phyloP scores from a whole-genome alignment of 2,329 filamentous ascomycete genomes.

The Teratosphaeria epicoccoides region DNA sequence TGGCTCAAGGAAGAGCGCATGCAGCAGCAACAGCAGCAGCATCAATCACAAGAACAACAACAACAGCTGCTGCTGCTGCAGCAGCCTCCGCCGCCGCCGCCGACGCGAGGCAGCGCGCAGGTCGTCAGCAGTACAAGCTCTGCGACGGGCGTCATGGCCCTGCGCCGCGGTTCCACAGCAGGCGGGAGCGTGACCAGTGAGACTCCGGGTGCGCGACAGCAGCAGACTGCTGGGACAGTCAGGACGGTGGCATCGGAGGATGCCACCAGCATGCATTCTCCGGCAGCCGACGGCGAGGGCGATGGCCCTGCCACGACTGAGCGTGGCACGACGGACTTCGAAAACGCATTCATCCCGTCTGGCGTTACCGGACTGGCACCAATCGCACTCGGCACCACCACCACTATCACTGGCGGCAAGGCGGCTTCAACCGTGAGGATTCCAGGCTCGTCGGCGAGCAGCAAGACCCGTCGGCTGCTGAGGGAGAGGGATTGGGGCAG shows the following conservation, averaged over 20 bases:
- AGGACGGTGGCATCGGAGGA: constrained; percentile 9
- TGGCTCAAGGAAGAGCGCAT: constrained; percentile 16
- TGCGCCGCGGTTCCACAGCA: constrained; percentile 3
- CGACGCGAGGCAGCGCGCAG: constrained; percentile 3
- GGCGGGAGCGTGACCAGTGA: not conserved
- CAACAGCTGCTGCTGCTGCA: constrained; percentile 2
- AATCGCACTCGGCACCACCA: constrained; percentile 14
- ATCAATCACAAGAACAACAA: not conserved
- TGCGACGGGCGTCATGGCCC: not conserved
- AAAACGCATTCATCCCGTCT: constrained; percentile 19
- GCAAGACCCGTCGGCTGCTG: constrained; percentile 11
- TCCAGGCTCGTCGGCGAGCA: constrained; percentile 6
- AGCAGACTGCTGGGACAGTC: constrained; percentile 3
- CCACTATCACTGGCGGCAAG: constrained; percentile 16
- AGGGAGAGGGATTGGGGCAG: constrained; percentile 11
- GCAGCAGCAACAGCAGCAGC: constrained; percentile 2
- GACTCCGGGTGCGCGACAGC: not conserved
- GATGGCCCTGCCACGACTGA: constrained; percentile 11
- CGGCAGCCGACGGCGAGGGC: constrained; percentile 8
- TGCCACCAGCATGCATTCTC: constrained; percentile 1
- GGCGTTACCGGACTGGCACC: not conserved
- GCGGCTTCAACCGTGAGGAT: constrained; percentile 1
- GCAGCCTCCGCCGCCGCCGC: not conserved
- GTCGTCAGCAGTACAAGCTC: not conserved
- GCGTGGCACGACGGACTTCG: constrained; percentile 20